Base-by-base conservation (phyloP, 2,329 filamentous ascomycete species). In the Beauveria sp. region DNA sequence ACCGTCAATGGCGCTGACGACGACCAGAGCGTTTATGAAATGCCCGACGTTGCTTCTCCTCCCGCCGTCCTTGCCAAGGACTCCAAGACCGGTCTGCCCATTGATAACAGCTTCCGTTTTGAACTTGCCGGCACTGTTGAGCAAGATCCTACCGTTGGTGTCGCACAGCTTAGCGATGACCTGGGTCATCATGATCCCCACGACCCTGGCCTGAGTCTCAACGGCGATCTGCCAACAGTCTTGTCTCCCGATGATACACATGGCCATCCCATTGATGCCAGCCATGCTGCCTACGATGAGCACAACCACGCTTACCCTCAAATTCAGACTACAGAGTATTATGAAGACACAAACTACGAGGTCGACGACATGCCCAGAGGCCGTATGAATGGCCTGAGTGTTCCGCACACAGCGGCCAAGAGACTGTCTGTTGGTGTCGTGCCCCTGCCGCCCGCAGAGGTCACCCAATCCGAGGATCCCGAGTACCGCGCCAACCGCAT, bases 401-500 rank as follows among this genome's bases (percentile, higher is more conserved):
- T 87, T 52, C 85, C 86, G 1, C 76, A 77, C 18, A 77, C 80
- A 64, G 77, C 83, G 63, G 79, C 76, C 68, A 82, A 82, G 64
- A 80, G 87, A 62, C 73, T 88, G n/a, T 89, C 87, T 1, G 83
- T 88, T 51, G 86, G 86, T 31, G 83, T 96, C 74, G 88, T 95
- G 18, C 95, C 95, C 24, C 81, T 99, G 65, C 95, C 95, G 5
- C 91, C 92, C 42, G 88, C 93, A 70, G 90, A 96, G 66, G 86
- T 90, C 60, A 82, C 80, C 34, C 85, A 88, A 49, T 85, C 88
- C 3, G 95, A 98, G 71, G 93, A 97, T 72, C 92, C 95, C 0
- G 95, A 98, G 74, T 88, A 93, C 70, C 87, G 95, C 69, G 95
- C 95, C 66, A 98, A 97, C 79, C 88, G 95, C 63, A 99, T 99